Percentiles rank a stretch among this genome's conserved stretches.
These are phyloP conservation scores for Rhizophora mangle DNA, from an alignment of 345 rosid species.

Conservation along the genomic window DNA sequence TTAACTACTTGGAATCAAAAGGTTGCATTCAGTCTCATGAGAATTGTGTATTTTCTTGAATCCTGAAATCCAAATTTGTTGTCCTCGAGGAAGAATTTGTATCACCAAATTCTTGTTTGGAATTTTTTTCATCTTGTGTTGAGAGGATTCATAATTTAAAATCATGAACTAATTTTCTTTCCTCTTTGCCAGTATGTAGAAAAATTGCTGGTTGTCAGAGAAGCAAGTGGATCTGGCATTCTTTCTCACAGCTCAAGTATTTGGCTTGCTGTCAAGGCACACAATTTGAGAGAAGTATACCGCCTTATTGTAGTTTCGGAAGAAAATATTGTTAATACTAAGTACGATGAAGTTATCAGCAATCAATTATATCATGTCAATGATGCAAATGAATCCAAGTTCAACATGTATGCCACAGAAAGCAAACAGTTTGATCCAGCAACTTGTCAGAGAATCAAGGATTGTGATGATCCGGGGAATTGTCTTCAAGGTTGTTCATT, in stretches of 20 bases:
- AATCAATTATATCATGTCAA: constrained; percentile 31
- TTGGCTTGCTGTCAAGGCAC: constrained; percentile 73
- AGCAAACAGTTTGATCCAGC: constrained; percentile 46
- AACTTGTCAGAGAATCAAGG: constrained; percentile 54
- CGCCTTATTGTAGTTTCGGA: constrained; percentile 54
- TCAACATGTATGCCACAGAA: constrained; percentile 14
- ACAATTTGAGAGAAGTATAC: constrained; percentile 64
- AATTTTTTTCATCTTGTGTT: background rate
- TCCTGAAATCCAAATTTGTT: no score
- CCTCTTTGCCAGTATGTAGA: constrained; percentile 57
- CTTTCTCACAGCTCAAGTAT: constrained; percentile 31
- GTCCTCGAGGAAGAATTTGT: background rate
- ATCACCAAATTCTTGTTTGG: background rate
- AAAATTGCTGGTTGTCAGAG: constrained; percentile 50
- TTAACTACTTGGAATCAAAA: no score
- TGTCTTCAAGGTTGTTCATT: constrained; percentile 80
- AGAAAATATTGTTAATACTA: constrained; percentile 45
- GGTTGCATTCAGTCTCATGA: no score
- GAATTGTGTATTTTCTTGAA: no score
- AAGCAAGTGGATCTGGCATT: constrained; percentile 26
- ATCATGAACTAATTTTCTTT: constrained; percentile 13
- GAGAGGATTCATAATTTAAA: background rate
- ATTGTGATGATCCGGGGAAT: constrained; percentile 49
- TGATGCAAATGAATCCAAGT: constrained; percentile 26
- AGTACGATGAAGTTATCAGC: constrained; percentile 46